These are phyloP conservation scores for Eragrostis curvula DNA, from an alignment of 176 grass and related monocot genomes.

Conservation along the genomic window DNA sequence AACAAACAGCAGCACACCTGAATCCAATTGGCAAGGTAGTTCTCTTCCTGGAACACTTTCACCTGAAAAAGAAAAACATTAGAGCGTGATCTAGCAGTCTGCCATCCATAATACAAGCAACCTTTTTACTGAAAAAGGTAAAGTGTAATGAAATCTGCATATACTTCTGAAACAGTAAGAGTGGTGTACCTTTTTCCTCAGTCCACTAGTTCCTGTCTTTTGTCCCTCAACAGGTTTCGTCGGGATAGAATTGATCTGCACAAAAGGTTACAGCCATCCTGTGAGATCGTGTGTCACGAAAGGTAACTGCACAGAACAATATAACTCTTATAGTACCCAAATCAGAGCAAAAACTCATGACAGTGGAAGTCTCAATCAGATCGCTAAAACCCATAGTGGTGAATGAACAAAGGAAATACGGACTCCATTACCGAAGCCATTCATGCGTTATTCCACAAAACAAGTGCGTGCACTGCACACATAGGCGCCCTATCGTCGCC, in stretches of 20 bases:
- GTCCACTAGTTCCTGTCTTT: constrained; percentile 89
- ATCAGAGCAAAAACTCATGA: not conserved
- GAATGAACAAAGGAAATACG: not conserved
- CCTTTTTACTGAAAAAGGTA: not conserved
- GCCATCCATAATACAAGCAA: constrained; percentile 6
- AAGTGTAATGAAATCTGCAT: not conserved
- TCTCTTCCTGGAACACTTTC: constrained; percentile 88
- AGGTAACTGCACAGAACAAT: not conserved
- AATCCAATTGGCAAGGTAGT: constrained; percentile 97
- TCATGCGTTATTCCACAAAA: not conserved
- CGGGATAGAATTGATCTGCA: constrained; percentile 67
- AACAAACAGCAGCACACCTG: constrained; percentile 57
- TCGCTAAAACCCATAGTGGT: not conserved
- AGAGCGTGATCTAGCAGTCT: constrained; percentile 8
- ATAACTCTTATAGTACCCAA: not conserved
- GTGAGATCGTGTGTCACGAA: not conserved
- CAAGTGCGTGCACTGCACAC: not conserved
- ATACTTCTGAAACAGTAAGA: not conserved
- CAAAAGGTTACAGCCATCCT: constrained; percentile 4
- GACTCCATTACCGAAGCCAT: not conserved
- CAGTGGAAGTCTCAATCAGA: not conserved
- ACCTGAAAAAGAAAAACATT: constrained; percentile 55
- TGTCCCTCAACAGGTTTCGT: constrained; percentile 85
- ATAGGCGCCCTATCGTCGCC: not conserved
- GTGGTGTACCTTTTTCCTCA: constrained; percentile 77